Percentiles rank a stretch among this genome's conserved stretches.
phyloP scores from a whole-genome alignment of 140 eudicot genomes.

The Anethum foeniculum region DNA sequence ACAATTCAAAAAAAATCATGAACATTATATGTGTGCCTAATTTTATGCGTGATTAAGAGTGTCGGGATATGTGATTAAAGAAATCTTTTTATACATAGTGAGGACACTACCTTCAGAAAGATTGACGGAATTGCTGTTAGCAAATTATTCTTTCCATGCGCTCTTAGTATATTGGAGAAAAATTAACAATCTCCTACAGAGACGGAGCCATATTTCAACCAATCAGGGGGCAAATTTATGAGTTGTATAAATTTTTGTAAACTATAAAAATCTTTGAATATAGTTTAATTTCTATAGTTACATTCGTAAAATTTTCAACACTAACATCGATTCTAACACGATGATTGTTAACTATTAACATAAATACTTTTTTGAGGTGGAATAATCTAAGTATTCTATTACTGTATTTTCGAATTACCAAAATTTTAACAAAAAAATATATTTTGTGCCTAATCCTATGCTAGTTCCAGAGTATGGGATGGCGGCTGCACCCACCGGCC shows the following conservation, averaged over 20 bases:
- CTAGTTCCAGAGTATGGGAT: not conserved
- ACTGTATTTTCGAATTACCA: not conserved
- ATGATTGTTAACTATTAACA: not conserved
- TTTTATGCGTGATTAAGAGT: not conserved
- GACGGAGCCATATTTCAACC: not conserved
- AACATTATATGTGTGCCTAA: not conserved
- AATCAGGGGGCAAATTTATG: not conserved
- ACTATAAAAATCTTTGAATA: too few relatives aligned
- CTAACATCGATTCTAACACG: not conserved
- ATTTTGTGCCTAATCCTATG: not conserved
- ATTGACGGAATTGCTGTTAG: not conserved
- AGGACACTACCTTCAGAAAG: not conserved
- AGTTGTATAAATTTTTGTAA: too few relatives aligned
- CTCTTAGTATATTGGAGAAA: not conserved
- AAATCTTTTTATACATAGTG: not conserved
- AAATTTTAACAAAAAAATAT: not conserved
- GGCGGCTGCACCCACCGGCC: not conserved
- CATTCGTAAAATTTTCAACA: too few relatives aligned
- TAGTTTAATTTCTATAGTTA: not conserved
- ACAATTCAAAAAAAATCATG: not conserved
- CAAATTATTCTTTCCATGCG: not conserved
- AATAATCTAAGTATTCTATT: too few relatives aligned
- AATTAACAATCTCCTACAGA: not conserved
- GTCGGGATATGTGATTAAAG: too few relatives aligned
- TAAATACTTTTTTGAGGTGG: not conserved